Percentiles rank a stretch among this genome's conserved stretches.
Evolutionary conservation across 306 rosid species (phyloP).

Genomic region (Cucumis hystrix): DNA sequence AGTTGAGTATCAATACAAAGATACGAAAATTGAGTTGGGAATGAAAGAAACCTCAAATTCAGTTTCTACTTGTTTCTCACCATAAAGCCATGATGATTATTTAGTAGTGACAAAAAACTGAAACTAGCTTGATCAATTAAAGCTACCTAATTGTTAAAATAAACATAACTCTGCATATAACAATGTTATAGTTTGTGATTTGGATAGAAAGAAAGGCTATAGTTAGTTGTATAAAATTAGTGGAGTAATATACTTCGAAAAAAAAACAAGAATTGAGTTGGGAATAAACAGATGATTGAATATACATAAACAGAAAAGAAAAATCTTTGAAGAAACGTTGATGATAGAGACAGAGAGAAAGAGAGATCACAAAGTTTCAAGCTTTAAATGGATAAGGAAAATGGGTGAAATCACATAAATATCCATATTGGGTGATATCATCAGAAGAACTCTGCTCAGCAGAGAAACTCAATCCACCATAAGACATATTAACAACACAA

Average conservation of each 20-base stretch:
- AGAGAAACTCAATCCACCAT: slow-evolving; percentile 27
- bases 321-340: neutral
- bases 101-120: too few relatives aligned
- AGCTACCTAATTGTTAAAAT: too few relatives aligned
- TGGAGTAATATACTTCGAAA: neutral
- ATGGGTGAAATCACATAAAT: slow-evolving; percentile 37
- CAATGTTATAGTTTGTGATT: too few relatives aligned
- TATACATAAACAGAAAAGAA: neutral
- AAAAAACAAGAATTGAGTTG: neutral
- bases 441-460: slow-evolving; percentile 24
- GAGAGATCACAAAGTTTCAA: neutral
- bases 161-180: too few relatives aligned
- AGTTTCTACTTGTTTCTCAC: too few relatives aligned
- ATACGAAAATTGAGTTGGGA: too few relatives aligned
- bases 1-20: too few relatives aligned
- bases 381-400: slow-evolving; percentile 34
- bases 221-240: neutral
- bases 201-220: too few relatives aligned
- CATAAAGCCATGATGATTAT: too few relatives aligned
- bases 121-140: too few relatives aligned
- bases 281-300: neutral
- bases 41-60: too few relatives aligned
- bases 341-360: neutral
- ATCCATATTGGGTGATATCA: slow-evolving; percentile 23
- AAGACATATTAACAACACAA: slow-evolving; percentile 10